Conservation (phyloP, 2,329 filamentous ascomycete genomes). For the Pseudogymnoascus sp. region DNA sequence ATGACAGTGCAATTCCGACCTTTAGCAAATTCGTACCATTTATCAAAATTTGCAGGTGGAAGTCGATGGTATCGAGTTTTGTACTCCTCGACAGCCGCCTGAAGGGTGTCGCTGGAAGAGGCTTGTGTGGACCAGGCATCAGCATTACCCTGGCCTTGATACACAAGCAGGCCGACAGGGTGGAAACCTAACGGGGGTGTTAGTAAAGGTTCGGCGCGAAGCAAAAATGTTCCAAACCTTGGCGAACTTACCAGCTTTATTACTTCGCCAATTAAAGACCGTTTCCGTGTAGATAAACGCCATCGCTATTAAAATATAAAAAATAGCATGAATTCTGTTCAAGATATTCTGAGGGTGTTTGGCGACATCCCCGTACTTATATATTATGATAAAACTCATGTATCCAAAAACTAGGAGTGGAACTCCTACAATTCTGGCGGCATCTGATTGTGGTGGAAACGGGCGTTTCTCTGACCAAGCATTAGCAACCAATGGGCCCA, state of each 20-base stretch:
- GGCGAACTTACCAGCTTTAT: constrained; percentile 4
- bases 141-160: constrained; percentile 9
- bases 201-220: neutral
- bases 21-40: constrained; percentile 29
- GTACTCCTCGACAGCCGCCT: constrained; percentile 18
- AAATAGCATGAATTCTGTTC: neutral
- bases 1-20: constrained; percentile 25
- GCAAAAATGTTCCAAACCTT: neutral
- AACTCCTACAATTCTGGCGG: neutral
- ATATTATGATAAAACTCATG: constrained; percentile 9
- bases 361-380: neutral
- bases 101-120: constrained; percentile 13
- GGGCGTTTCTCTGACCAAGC: neutral
- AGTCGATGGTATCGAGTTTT: constrained; percentile 15
- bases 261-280: neutral
- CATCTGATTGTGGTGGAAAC: constrained; percentile 11
- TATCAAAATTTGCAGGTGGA: constrained; percentile 22
- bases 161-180: constrained; percentile 17
- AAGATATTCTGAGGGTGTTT: neutral
- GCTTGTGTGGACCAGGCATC: constrained; percentile 17
- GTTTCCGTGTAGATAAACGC: neutral
- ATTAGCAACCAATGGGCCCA: constrained; percentile 8
- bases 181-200: constrained; percentile 4
- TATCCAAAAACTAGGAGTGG: neutral
- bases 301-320: neutral